Base-by-base conservation (phyloP, 495 filamentous ascomycete species). In the Tuber borchii region DNA sequence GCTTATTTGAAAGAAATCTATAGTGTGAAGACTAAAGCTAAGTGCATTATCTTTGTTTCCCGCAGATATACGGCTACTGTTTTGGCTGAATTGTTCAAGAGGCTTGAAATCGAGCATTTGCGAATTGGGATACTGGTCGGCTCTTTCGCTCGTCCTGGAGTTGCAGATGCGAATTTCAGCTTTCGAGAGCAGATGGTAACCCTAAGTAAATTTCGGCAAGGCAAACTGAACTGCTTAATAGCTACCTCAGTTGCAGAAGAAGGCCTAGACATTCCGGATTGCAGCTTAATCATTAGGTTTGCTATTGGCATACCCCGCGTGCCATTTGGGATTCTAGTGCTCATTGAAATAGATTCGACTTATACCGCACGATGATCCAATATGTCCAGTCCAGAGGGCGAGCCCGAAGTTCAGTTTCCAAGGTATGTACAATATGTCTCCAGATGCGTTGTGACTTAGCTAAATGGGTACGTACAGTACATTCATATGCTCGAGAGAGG, bases 321-420 rank as follows among this genome's bases (percentile, higher is more conserved):
- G 31, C 3, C 56, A 34, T 34, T 17, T 34, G 16, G 14, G 56
- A 65, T 19, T 34, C 26, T 17, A 34, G 26, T 1, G 44, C 77
- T 79, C n/a, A 79, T 61, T 19, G 16, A 40, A 40, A 44, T 56
- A 81, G 91, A 34, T 99, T 97, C 81, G 91, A 97, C 83, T 87
- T 97, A n/a, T 97, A 94, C 83, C 83, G 88, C 16, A 97, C 95
- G 0, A 86, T 97, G 83, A 98, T 99, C 74, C 93, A 97, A 82
- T 98, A 97, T 83, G 91, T 99, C 26, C 95, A 99, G 83, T 97
- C 94, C 31, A 88, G 94, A 48, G 95, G 95, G n/a, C 88, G 95
- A 77, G 95, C 95, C 68, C 88, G 95, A 16, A 91, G 92, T 81
- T 80, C 84, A 1, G 86, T 90, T 70, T 97, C 95, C 0, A 65